A percentile compares a stretch with the other conserved stretches of the same genome.
phyloP scores from a whole-genome alignment of 176 grass and related monocot genomes.

The Pharus latifolius region DNA sequence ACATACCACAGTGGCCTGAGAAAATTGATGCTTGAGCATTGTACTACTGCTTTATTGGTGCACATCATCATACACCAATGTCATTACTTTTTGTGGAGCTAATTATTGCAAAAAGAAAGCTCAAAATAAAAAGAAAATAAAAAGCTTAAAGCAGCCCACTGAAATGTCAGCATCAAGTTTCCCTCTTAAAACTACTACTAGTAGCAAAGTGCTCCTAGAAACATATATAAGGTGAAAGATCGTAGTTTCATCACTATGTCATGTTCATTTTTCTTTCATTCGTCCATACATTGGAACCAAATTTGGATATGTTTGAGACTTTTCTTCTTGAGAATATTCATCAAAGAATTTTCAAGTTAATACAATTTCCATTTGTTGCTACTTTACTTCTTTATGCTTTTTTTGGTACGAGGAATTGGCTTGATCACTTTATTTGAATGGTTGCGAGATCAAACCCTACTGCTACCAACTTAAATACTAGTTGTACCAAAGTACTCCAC shows the following conservation, averaged over 20 bases:
- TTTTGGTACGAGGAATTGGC: no score
- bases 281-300: no score
- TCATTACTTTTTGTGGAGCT: neutral
- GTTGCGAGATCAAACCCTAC: no score
- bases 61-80: neutral
- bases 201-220: neutral
- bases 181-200: neutral
- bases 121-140: neutral
- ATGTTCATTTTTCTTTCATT: neutral
- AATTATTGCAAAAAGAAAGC: slow-evolving; percentile 9
- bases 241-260: neutral
- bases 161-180: neutral
- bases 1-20: neutral
- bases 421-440: no score
- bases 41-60: neutral
- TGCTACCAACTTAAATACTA: no score
- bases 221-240: neutral
- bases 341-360: no score
- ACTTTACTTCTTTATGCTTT: no score
- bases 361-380: no score
- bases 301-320: no score
- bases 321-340: no score
- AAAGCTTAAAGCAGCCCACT: neutral
- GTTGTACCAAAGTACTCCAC: no score
- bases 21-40: neutral